Percentiles rank a stretch among this genome's conserved stretches.
These are phyloP conservation scores for Wallacemonas rigidus DNA, from an alignment of 208 protist genomes.

Conservation along the genomic window DNA sequence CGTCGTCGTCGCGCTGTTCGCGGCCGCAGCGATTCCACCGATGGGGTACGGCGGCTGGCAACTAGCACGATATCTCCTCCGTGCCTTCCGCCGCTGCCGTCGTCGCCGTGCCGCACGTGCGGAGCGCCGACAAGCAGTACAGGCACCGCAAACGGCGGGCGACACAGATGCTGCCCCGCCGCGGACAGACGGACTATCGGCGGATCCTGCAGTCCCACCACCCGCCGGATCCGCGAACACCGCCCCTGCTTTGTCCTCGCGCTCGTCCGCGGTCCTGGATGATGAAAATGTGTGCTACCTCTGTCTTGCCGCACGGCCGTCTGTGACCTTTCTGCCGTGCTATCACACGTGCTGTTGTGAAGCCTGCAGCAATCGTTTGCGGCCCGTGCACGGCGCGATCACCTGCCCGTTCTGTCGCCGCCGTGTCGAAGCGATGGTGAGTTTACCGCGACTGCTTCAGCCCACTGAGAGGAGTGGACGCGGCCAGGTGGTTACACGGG, in stretches of 20 bases:
- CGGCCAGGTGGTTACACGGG: no score
- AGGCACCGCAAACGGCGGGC: no score
- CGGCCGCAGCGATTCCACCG: background rate
- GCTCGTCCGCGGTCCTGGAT: constrained; percentile 22
- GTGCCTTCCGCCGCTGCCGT: background rate
- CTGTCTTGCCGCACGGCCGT: constrained; percentile 35
- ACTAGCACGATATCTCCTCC: background rate
- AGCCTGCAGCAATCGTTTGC: constrained; percentile 42
- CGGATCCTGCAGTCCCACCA: background rate
- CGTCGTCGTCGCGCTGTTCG: background rate
- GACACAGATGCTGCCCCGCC: background rate
- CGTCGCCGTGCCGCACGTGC: background rate
- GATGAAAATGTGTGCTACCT: constrained; percentile 47
- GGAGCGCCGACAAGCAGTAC: background rate
- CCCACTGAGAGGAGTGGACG: background rate
- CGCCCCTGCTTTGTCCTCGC: constrained; percentile 13
- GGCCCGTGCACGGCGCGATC: constrained; percentile 30
- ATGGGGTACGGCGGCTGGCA: background rate
- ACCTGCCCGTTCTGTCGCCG: constrained; percentile 54
- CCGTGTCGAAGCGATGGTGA: constrained; percentile 55
- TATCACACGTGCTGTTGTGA: constrained; percentile 65
- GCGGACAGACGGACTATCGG: background rate
- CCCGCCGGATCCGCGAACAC: background rate
- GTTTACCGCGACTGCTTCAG: constrained; percentile 25
- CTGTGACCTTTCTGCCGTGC: constrained; percentile 60